Evolutionary conservation across 495 filamentous ascomycete genomes (phyloP).

Genomic region (Penicillium herquei): DNA sequence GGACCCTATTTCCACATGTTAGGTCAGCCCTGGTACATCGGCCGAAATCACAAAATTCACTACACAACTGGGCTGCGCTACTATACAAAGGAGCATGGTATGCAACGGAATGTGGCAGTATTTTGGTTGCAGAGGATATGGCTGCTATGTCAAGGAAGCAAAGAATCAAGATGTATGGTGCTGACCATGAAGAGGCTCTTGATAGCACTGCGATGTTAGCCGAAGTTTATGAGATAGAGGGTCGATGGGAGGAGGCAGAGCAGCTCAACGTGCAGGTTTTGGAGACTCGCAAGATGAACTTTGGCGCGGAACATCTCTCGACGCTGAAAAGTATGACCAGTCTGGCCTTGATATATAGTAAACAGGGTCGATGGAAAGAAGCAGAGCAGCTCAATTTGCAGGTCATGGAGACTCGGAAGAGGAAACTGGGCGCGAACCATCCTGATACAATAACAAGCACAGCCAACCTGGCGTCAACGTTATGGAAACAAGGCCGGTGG

Average conservation of each 20-base stretch:
- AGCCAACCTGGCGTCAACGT: constrained; percentile 25
- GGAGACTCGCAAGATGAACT: background rate
- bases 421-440: constrained; percentile 24
- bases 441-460: constrained; percentile 26
- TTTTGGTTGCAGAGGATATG: constrained; percentile 9
- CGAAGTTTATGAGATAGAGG: constrained; percentile 17
- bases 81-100: constrained; percentile 20
- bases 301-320: constrained; percentile 20
- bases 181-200: constrained; percentile 12
- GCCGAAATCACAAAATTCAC: constrained; percentile 9
- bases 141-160: constrained; percentile 10
- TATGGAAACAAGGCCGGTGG: constrained; percentile 25
- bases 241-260: constrained; percentile 19
- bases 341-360: constrained; percentile 1
- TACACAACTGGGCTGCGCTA: constrained; percentile 21
- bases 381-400: constrained; percentile 7
- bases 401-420: constrained; percentile 23
- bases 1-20: constrained; percentile 27
- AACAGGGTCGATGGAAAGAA: background rate
- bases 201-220: constrained; percentile 12
- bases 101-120: constrained; percentile 13
- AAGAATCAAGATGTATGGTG: constrained; percentile 4
- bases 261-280: background rate
- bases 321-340: constrained; percentile 5
- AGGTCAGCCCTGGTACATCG: constrained; percentile 14